These are phyloP conservation scores for Talaromyces proteolyticus DNA, from an alignment of 495 filamentous ascomycete species.

Conservation along the genomic window DNA sequence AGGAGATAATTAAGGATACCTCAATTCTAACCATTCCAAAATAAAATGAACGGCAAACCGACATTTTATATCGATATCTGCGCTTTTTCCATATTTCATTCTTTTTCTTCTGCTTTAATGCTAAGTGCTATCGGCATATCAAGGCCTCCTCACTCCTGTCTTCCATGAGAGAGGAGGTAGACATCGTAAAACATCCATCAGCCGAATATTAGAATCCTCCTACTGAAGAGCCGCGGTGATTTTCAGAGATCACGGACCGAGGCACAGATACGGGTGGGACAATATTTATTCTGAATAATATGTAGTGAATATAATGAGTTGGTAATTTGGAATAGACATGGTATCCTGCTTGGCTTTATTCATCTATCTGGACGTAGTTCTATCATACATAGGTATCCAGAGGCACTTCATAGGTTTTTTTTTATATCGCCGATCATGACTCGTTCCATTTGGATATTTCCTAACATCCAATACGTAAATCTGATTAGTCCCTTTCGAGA, in stretches of 20 bases:
- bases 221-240: constrained; percentile 81
- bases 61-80: not conserved
- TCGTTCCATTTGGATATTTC: constrained; percentile 8
- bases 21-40: too few species aligned
- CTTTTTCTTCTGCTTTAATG: constrained; percentile 4
- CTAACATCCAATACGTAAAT: constrained; percentile 1
- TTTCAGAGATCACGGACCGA: constrained; percentile 59
- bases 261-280: constrained; percentile 97
- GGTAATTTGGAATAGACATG: not conserved
- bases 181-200: constrained; percentile 12
- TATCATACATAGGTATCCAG: not conserved
- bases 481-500: constrained; percentile 62
- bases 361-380: constrained; percentile 8
- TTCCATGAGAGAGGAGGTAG: constrained; percentile 40
- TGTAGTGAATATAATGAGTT: not conserved
- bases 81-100: constrained; percentile 4
- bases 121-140: constrained; percentile 25
- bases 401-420: constrained; percentile 1
- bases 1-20: too few species aligned
- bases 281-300: constrained; percentile 24
- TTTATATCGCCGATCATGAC: not conserved
- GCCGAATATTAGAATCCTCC: constrained; percentile 49
- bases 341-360: constrained; percentile 4
- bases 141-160: constrained; percentile 33
- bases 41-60: too few species aligned